Evolutionary conservation across 306 rosid species (phyloP).

Genomic region (Albizia julibrissin): DNA sequence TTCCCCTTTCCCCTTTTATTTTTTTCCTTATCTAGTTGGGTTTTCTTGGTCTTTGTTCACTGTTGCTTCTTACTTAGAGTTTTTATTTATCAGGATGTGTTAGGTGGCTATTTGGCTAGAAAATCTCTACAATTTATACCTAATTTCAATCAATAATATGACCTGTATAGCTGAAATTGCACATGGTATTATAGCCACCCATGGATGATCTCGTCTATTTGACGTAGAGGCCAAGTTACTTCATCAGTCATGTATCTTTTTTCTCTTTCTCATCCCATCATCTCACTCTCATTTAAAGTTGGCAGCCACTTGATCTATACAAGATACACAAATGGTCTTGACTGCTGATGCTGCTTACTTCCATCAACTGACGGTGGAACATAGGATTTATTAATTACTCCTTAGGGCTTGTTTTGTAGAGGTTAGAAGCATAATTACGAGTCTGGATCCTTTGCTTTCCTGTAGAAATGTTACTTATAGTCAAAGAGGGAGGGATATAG

Average conservation of each 20-base stretch:
- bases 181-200: neutral
- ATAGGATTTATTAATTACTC: neutral
- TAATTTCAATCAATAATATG: neutral
- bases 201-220: neutral
- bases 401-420: neutral
- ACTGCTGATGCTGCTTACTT: neutral
- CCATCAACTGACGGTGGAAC: neutral
- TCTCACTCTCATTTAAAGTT: neutral
- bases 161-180: neutral
- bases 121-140: neutral
- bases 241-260: neutral
- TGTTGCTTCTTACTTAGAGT: neutral
- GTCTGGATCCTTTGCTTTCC: neutral
- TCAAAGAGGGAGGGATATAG: neutral
- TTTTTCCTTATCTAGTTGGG: neutral
- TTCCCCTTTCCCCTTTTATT: neutral
- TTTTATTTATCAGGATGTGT: neutral
- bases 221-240: neutral
- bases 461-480: neutral
- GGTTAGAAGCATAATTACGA: neutral
- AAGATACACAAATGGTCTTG: neutral
- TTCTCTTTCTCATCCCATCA: neutral
- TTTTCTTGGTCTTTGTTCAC: neutral
- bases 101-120: neutral
- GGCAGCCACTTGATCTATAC: neutral